Percentiles rank a stretch among this genome's conserved stretches.
phyloP scores from a whole-genome alignment of 371 early-diverging fungal species.

The Conidiobolus incongruus region DNA sequence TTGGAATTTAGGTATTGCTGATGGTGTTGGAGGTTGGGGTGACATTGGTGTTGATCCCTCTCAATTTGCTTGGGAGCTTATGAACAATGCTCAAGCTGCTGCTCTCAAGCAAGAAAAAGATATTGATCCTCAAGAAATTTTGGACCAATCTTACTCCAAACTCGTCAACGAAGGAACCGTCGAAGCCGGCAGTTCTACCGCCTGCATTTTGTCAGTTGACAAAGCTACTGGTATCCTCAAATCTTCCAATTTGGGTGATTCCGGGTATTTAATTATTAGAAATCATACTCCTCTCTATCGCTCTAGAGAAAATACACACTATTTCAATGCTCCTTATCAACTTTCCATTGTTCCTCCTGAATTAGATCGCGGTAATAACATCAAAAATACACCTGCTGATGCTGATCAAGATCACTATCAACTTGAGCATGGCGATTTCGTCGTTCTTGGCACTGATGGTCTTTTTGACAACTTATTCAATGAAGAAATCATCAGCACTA shows the following conservation, averaged over 20 bases:
- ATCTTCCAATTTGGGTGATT: constrained; percentile 37
- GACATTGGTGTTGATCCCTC: constrained; percentile 26
- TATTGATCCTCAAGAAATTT: constrained; percentile 28
- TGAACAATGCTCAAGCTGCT: constrained; percentile 26
- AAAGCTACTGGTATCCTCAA: constrained; percentile 31
- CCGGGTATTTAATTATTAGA: constrained; percentile 33
- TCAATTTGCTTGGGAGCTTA: constrained; percentile 39
- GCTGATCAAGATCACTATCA: constrained; percentile 28
- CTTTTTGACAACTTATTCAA: constrained; percentile 44
- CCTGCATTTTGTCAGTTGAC: constrained; percentile 34
- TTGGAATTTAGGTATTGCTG: constrained; percentile 38
- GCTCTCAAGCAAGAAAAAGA: constrained; percentile 8
- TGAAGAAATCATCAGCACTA: no score
- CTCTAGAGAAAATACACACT: constrained; percentile 39
- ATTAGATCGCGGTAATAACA: constrained; percentile 16
- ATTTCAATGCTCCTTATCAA: constrained; percentile 50
- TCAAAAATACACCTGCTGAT: constrained; percentile 25
- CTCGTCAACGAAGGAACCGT: constrained; percentile 27
- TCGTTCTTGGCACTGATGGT: constrained; percentile 42
- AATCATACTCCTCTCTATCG: constrained; percentile 30
- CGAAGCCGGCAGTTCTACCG: constrained; percentile 39
- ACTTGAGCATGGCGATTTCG: constrained; percentile 36
- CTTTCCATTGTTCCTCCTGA: constrained; percentile 31
- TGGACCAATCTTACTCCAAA: constrained; percentile 28
- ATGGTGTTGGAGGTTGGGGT: constrained; percentile 49